Conservation (phyloP, 306 rosid genomes). For the Citrullus mucosospermus region DNA sequence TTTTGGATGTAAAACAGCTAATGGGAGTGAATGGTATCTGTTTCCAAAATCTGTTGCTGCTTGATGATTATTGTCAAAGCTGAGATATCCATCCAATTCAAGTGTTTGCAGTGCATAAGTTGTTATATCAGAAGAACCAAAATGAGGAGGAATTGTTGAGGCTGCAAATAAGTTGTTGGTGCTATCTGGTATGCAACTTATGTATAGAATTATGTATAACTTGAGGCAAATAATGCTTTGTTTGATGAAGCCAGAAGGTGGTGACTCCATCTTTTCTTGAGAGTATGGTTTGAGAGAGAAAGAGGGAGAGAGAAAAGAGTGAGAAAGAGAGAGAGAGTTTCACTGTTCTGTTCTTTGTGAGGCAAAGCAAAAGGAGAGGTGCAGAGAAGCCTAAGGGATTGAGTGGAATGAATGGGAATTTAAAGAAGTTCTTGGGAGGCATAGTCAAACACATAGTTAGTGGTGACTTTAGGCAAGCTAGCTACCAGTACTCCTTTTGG, state of each 20-base stretch:
- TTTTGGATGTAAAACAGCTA: conserved; percentile 70
- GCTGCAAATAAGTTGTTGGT: conserved; percentile 25
- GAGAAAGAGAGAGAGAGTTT: conserved; percentile 10
- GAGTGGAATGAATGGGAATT: conserved; percentile 27
- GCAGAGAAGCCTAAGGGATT: conserved; percentile 13
- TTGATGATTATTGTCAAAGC: conserved; percentile 33
- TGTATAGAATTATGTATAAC: conserved; percentile 26
- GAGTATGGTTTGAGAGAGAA: conserved; percentile 8
- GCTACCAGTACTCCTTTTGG: not conserved
- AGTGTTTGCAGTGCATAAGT: conserved; percentile 36
- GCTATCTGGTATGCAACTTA: conserved; percentile 32
- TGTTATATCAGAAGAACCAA: conserved; percentile 11
- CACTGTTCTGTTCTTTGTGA: conserved; percentile 13
- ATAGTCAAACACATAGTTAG: conserved; percentile 18
- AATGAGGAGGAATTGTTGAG: conserved; percentile 20
- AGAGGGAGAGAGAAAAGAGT: conserved; percentile 9
- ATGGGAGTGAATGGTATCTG: conserved; percentile 49
- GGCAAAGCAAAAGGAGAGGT: conserved; percentile 27
- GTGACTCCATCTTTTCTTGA: conserved; percentile 33
- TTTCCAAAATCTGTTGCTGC: conserved; percentile 83
- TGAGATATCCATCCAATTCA: conserved; percentile 55
- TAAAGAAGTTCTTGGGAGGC: conserved; percentile 36
- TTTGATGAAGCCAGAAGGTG: conserved; percentile 25
- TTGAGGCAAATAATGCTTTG: conserved; percentile 27
- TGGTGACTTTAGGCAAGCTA: conserved; percentile 19